Percentiles rank a stretch among this genome's conserved stretches.
phyloP scores from a whole-genome alignment of 2,329 filamentous ascomycete species.

The Didymosphaeria variabile region DNA sequence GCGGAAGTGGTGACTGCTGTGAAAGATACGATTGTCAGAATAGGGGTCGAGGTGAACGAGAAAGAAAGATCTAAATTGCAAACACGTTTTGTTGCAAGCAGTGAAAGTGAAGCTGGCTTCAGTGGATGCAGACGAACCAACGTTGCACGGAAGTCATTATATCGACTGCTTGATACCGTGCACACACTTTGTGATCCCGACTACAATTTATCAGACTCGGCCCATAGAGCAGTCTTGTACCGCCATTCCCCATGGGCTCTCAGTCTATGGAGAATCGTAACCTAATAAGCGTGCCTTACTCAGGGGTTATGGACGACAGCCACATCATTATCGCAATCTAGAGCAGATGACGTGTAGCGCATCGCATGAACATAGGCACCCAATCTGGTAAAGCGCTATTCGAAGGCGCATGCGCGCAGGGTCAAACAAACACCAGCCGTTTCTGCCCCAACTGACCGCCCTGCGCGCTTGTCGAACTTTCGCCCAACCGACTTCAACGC shows the following conservation, averaged over 20 bases:
- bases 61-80: conserved; percentile 37
- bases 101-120: background rate
- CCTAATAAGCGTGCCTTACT: background rate
- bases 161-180: no score
- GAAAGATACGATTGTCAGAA: conserved; percentile 21
- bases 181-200: no score
- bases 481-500: conserved; percentile 29
- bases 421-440: conserved; percentile 21
- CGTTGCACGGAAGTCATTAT: no score
- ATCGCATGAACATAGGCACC: conserved; percentile 13
- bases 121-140: background rate
- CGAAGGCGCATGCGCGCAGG: conserved; percentile 10
- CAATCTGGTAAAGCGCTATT: conserved; percentile 5
- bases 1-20: background rate
- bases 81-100: background rate
- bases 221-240: background rate
- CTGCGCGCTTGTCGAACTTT: conserved; percentile 33
- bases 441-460: conserved; percentile 38
- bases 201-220: no score
- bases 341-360: background rate
- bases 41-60: conserved; percentile 30
- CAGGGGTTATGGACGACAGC: background rate
- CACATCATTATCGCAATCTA: background rate
- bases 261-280: no score
- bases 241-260: background rate